Conservation (phyloP, 129 eudicot species). For the Lonicera japonica region DNA sequence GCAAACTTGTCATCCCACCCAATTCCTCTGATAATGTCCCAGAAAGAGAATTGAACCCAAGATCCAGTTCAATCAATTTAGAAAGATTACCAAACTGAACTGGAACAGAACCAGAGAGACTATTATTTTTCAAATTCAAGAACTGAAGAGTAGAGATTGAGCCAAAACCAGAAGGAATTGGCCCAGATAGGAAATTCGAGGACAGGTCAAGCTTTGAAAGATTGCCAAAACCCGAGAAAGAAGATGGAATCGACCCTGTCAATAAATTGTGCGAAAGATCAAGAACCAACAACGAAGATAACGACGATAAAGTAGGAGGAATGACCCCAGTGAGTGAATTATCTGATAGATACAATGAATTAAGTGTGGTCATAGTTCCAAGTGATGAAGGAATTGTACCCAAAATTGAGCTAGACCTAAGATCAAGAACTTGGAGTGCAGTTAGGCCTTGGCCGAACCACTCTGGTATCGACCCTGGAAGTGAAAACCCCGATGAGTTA, state of each 20-base stretch:
- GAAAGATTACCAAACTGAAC: slow-evolving; percentile 47
- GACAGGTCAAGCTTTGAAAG: slow-evolving; percentile 50
- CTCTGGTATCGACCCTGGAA: slow-evolving; percentile 62
- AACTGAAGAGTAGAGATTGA: slow-evolving; percentile 25
- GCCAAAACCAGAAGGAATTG: slow-evolving; percentile 45
- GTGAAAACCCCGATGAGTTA: slow-evolving; percentile 52
- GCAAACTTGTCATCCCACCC: slow-evolving; percentile 34
- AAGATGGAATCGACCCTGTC: slow-evolving; percentile 50
- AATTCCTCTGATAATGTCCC: slow-evolving; percentile 47
- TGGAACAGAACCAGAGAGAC: slow-evolving; percentile 49
- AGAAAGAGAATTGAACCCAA: slow-evolving; percentile 39
- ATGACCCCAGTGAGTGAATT: slow-evolving; percentile 52
- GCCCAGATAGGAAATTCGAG: slow-evolving; percentile 60
- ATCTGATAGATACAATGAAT: slow-evolving; percentile 28
- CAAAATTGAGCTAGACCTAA: slow-evolving; percentile 47
- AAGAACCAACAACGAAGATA: slow-evolving; percentile 30
- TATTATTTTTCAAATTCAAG: slow-evolving; percentile 51
- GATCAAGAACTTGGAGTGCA: slow-evolving; percentile 66
- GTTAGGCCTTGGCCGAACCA: slow-evolving; percentile 56
- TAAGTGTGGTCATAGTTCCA: slow-evolving; percentile 39
- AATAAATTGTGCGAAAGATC: slow-evolving; percentile 54
- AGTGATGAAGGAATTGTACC: slow-evolving; percentile 61
- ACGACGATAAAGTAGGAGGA: slow-evolving; percentile 42
- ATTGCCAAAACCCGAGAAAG: slow-evolving; percentile 40
- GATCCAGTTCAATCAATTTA: slow-evolving; percentile 51